A percentile compares a stretch with the other conserved stretches of the same genome.
Evolutionary conservation across 1,284 basidiomycete species (phyloP).

Genomic region (Tylopilus sp.): DNA sequence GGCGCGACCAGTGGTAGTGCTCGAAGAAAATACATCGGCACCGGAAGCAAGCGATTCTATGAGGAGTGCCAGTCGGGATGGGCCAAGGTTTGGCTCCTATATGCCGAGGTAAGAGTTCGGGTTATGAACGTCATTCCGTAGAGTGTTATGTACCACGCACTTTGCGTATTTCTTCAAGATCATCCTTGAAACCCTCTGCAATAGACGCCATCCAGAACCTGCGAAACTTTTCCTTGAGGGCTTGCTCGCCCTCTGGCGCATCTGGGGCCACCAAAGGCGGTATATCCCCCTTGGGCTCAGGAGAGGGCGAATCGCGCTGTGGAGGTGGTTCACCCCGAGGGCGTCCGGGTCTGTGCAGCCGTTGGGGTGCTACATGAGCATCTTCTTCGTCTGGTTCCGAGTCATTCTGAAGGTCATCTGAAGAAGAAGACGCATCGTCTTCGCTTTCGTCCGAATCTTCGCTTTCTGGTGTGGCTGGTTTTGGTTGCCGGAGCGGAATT

Average conservation of each 20-base stretch:
- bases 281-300: conserved; percentile 51
- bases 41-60: conserved; percentile 85
- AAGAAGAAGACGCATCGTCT: conserved; percentile 41
- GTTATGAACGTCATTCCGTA: not conserved
- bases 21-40: conserved; percentile 73
- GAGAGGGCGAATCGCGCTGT: conserved; percentile 57
- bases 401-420: conserved; percentile 22
- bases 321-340: conserved; percentile 13
- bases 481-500: conserved; percentile 9
- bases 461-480: conserved; percentile 6
- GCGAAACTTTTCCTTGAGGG: conserved; percentile 71
- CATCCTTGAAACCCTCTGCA: conserved; percentile 82
- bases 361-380: conserved; percentile 2
- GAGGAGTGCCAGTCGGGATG: conserved; percentile 71
- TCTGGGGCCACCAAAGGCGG: conserved; percentile 62
- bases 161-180: conserved; percentile 82
- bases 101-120: not conserved
- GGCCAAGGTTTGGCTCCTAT: conserved; percentile 78
- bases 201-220: conserved; percentile 86
- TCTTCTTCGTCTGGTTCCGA: conserved; percentile 30
- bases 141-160: conserved; percentile 37
- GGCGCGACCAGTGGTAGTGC: conserved; percentile 40
- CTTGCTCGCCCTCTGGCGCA: conserved; percentile 57
- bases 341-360: conserved; percentile 15
- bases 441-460: conserved; percentile 11